phyloP scores from a whole-genome alignment of 352 stramenopile genomes.

The Bremia lactucae region DNA sequence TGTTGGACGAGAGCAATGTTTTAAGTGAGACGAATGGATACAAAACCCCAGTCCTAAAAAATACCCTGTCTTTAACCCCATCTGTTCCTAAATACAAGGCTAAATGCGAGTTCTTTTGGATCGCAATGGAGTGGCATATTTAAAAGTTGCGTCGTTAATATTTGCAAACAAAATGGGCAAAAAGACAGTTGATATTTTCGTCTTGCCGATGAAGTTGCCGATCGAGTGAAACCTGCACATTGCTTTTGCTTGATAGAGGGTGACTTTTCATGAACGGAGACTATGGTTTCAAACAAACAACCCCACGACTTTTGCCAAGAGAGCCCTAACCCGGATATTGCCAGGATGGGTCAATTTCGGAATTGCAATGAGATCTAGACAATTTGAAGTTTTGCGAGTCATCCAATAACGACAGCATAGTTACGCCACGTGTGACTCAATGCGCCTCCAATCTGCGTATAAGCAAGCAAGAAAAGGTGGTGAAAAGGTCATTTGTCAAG shows the following conservation, averaged over 20 bases:
- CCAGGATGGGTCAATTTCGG: no score
- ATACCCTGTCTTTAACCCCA: constrained; percentile 18
- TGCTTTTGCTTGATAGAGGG: no score
- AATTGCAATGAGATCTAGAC: no score
- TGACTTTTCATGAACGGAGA: constrained; percentile 7
- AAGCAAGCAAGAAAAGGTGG: constrained; percentile 92
- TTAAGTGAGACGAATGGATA: constrained; percentile 16
- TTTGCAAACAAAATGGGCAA: no score
- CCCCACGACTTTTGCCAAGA: constrained; percentile 2
- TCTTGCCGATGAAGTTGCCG: no score
- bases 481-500: constrained; percentile 91
- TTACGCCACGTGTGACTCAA: constrained; percentile 89
- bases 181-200: no score
- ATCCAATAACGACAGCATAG: constrained; percentile 88
- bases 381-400: constrained; percentile 52
- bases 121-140: no score
- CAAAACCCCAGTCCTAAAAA: constrained; percentile 8
- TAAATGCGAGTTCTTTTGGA: no score
- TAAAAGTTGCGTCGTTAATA: no score
- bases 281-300: constrained; percentile 3
- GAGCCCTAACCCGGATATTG: constrained; percentile 16
- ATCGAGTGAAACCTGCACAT: no score
- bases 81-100: no score
- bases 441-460: constrained; percentile 70
- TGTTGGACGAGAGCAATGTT: constrained; percentile 22